Base-by-base conservation (phyloP, 2,329 filamentous ascomycete genomes). In the Xylaria sp. region DNA sequence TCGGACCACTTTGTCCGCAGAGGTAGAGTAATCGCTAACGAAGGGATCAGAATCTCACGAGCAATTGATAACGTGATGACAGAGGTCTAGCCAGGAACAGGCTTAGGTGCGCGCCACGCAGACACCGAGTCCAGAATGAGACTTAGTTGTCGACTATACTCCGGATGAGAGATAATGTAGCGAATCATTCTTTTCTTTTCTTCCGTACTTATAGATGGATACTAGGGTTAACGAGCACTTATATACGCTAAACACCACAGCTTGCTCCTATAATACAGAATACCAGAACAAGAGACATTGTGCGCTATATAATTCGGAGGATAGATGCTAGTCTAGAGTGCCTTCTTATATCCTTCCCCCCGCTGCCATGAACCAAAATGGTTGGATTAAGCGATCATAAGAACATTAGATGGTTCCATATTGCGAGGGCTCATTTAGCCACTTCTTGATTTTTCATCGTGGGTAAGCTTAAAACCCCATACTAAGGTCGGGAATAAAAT, bases 11-110 rank as follows among this genome's bases (percentile, higher is more conserved):
- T 34, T 58, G 46, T 39, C 65, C 54, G 65, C 28, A 41, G 55
- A 28, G 12, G 65, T 20, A 41, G 55, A 28, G 12, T 12, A 34
- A 15, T 34, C 59, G 25, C 39, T 23, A 48, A 46, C 2, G 34
- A 44, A 28, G 54, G 48, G 46, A 34, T 34, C 28, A 31, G 28
- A 13, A 55, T 18, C 18, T 13, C 10, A 39, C 31, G 20, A 37
- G 31, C 39, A 31, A 37, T 34, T 34, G 61, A 20, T 52, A 37
- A 44, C 54, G 23, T 34, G 52, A 64, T 57, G 51, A 48, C 39
- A 46, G 66, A 23, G 46, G 39, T 41, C 63, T 62, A 20, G 58
- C 41, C 34, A 52, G 62, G 62, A 46, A 69, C 44, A 56, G 51
- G 62, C 56, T 56, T 34, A 25, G 23, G 31, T 25, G 41, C 20